Conservation (phyloP, 2,329 filamentous ascomycete genomes). For the Verticillium zaregamsianum region DNA sequence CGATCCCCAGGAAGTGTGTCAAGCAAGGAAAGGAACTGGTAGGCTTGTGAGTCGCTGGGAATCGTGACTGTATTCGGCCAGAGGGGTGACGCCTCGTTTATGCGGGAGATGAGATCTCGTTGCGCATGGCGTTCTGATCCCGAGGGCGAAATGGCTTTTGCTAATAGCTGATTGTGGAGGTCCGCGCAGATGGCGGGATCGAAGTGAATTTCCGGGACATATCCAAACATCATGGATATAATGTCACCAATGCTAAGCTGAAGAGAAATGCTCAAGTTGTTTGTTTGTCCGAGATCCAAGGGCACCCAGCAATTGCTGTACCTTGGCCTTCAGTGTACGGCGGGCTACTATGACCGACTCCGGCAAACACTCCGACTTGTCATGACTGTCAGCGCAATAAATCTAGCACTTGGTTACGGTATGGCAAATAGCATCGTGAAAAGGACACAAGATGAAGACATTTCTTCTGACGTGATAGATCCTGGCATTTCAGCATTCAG, state of each 20-base stretch:
- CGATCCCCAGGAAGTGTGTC: background rate
- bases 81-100: background rate
- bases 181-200: background rate
- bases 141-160: background rate
- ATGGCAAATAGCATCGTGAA: too few relatives aligned
- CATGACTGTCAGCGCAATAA: too few relatives aligned
- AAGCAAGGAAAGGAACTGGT: background rate
- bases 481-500: too few relatives aligned
- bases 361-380: too few relatives aligned
- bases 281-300: too few relatives aligned
- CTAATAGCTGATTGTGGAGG: background rate
- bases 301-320: too few relatives aligned
- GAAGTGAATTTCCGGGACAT: background rate
- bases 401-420: too few relatives aligned
- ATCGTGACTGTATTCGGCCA: background rate
- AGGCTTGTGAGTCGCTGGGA: background rate
- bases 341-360: too few relatives aligned
- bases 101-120: background rate
- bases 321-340: too few relatives aligned
- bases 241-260: background rate
- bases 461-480: too few relatives aligned
- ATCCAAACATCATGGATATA: background rate
- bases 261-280: background rate
- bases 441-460: too few relatives aligned
- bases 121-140: background rate